Conservation (phyloP, 306 rosid genomes). For the Sesbania bispinosa region DNA sequence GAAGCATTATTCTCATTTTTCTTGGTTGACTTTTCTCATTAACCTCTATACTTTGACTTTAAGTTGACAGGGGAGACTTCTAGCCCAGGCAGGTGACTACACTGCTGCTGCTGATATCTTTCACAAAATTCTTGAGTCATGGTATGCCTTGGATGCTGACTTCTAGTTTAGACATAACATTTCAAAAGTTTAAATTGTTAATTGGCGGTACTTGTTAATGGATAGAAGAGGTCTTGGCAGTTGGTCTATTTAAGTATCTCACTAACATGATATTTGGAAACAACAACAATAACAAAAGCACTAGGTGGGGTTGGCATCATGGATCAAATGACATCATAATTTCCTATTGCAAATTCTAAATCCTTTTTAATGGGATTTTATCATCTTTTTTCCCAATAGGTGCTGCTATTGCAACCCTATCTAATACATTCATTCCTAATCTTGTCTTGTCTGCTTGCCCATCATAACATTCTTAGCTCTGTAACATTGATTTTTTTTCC, state of each 20-base stretch:
- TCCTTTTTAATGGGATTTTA: not conserved
- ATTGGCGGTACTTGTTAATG: not conserved
- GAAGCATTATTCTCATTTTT: constrained; percentile 16
- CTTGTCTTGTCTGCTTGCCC: too few relatives aligned
- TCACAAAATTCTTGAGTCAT: constrained; percentile 66
- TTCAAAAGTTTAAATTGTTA: constrained; percentile 17
- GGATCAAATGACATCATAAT: not conserved
- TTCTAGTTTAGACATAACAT: constrained; percentile 1
- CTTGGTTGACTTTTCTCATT: constrained; percentile 57
- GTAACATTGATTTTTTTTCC: too few relatives aligned
- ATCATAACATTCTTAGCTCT: too few relatives aligned
- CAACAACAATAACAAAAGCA: not conserved
- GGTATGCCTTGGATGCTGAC: constrained; percentile 51
- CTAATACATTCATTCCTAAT: too few relatives aligned
- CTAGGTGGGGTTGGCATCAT: not conserved
- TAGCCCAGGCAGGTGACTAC: constrained; percentile 87
- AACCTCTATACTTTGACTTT: constrained; percentile 69
- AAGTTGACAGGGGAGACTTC: constrained; percentile 99
- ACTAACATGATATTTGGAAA: not conserved
- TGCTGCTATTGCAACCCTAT: too few relatives aligned
- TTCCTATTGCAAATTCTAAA: not conserved
- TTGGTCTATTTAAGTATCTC: not conserved
- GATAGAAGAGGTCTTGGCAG: not conserved
- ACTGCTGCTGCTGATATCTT: constrained; percentile 68
- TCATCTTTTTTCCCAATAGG: too few relatives aligned